These are phyloP conservation scores for Cryptosporidium felis DNA, from an alignment of 169 alveolate species.

Conservation along the genomic window DNA sequence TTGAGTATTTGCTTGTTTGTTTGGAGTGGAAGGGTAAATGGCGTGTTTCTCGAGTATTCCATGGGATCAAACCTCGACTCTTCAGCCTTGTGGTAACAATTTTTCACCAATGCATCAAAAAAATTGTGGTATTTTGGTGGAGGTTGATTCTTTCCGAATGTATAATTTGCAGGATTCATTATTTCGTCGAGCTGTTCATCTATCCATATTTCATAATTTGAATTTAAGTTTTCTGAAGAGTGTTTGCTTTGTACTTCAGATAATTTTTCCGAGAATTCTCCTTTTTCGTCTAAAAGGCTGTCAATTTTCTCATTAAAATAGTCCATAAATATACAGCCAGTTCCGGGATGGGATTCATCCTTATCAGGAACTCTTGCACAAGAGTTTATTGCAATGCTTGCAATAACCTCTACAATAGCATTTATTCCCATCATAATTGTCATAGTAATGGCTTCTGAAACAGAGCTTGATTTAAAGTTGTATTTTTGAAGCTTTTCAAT, in stretches of 20 bases:
- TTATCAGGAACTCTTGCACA: constrained; percentile 65
- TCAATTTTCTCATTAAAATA: constrained; percentile 30
- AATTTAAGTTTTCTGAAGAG: background rate
- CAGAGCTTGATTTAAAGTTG: background rate
- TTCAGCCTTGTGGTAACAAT: constrained; percentile 26
- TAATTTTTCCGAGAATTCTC: too few relatives aligned
- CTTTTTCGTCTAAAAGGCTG: too few relatives aligned
- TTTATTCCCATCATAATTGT: constrained; percentile 37
- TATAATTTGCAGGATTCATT: background rate
- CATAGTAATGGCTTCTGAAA: constrained; percentile 51
- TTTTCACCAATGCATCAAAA: background rate
- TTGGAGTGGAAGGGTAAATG: constrained; percentile 1
- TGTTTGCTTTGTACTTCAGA: too few relatives aligned
- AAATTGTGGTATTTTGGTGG: background rate
- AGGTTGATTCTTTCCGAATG: background rate
- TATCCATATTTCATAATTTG: background rate
- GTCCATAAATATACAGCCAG: constrained; percentile 60
- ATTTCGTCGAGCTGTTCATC: constrained; percentile 7
- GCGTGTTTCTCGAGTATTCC: background rate
- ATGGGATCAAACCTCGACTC: constrained; percentile 11
- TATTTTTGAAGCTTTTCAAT: constrained; percentile 2
- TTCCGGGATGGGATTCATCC: constrained; percentile 33
- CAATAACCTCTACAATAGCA: constrained; percentile 44
- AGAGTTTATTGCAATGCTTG: constrained; percentile 36
- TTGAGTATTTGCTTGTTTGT: too few relatives aligned